A percentile compares a stretch with the other conserved stretches of the same genome.
Evolutionary conservation across 2,329 filamentous ascomycete species (phyloP).

Genomic region (Alternaria brassicicola): DNA sequence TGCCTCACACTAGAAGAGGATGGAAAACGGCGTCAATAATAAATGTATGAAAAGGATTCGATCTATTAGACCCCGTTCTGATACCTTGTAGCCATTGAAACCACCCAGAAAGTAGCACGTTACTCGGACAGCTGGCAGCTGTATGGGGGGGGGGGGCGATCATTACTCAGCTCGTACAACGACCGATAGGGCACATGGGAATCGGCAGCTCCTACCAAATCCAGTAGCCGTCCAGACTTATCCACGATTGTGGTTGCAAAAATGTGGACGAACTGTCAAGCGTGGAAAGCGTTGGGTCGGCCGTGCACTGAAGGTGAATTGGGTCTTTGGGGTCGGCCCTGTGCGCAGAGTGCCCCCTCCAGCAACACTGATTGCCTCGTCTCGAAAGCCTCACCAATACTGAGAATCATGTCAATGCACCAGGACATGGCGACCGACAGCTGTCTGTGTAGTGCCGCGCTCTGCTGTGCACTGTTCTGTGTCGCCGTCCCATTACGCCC

Average conservation of each 20-base stretch:
- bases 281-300: constrained; percentile 10
- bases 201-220: constrained; percentile 20
- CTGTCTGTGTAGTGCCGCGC: neutral
- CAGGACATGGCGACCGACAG: constrained; percentile 1
- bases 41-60: neutral
- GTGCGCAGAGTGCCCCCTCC: constrained; percentile 5
- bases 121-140: neutral
- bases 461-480: constrained; percentile 2
- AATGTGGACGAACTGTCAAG: constrained; percentile 12
- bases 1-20: neutral
- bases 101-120: neutral
- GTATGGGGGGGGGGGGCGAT: constrained; percentile 4
- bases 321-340: constrained; percentile 10
- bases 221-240: constrained; percentile 26
- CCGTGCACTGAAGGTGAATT: constrained; percentile 10
- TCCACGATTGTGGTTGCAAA: constrained; percentile 20
- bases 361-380: neutral
- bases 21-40: neutral
- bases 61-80: neutral
- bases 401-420: neutral
- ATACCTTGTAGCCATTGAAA: neutral
- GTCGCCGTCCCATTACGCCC: constrained; percentile 7
- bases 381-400: neutral
- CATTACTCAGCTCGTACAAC: constrained; percentile 1
- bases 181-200: constrained; percentile 13